phyloP scores from a whole-genome alignment of 1,139 yeast species.

The Candida sp. region DNA sequence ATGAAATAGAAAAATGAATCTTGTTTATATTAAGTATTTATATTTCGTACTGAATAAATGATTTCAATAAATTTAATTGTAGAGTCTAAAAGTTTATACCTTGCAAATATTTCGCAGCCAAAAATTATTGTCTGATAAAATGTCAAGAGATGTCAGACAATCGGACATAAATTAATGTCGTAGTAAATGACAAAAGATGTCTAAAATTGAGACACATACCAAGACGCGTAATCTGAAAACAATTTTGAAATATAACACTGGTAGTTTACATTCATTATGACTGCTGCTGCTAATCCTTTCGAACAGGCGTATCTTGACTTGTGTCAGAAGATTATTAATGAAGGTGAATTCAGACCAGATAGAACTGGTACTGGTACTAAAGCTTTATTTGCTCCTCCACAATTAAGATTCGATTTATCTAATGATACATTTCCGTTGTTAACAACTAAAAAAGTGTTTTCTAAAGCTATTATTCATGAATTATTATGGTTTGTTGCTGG shows the following conservation, averaged over 20 bases:
- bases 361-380: slow-evolving; percentile 97
- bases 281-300: slow-evolving; percentile 37
- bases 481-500: slow-evolving; percentile 92
- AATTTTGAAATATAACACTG: not conserved
- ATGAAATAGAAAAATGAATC: not conserved
- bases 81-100: not conserved
- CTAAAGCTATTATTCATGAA: slow-evolving; percentile 86
- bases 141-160: not conserved
- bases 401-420: slow-evolving; percentile 74
- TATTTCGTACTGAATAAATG: not conserved
- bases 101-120: not conserved
- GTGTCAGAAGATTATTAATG: slow-evolving; percentile 68
- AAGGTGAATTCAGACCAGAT: slow-evolving; percentile 91
- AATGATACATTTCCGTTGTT: slow-evolving; percentile 78
- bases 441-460: slow-evolving; percentile 90
- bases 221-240: not conserved
- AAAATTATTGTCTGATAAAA: not conserved
- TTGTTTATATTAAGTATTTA: not conserved
- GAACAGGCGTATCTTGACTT: slow-evolving; percentile 87
- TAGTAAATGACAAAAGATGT: not conserved
- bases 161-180: not conserved
- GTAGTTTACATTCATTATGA: slow-evolving; percentile 14
- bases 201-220: not conserved
- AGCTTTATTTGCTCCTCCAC: slow-evolving; percentile 94
- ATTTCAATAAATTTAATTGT: not conserved